phyloP scores from a whole-genome alignment of 768 basidiomycete species.

The Grammothele lineata region DNA sequence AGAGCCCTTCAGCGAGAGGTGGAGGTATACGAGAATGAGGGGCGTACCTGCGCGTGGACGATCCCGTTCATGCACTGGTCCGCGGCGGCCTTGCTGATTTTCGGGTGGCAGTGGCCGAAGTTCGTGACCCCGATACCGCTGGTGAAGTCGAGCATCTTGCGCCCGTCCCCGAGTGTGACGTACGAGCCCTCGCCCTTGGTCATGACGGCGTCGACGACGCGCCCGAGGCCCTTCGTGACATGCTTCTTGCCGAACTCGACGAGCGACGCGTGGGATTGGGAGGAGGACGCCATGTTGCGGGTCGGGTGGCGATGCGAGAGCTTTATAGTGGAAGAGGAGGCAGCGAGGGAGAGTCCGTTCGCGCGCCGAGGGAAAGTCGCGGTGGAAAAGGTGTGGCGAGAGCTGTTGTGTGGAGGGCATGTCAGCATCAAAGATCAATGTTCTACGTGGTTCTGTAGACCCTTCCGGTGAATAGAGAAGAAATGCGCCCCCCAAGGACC shows the following conservation, averaged over 20 bases:
- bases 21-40: background rate
- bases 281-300: conserved; percentile 16
- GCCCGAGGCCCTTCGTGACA: conserved; percentile 41
- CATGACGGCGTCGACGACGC: conserved; percentile 52
- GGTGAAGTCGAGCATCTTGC: conserved; percentile 78
- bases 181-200: conserved; percentile 69
- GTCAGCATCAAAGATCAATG: too few species aligned
- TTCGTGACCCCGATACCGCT: conserved; percentile 86
- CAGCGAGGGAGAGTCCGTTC: too few species aligned
- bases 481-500: too few species aligned
- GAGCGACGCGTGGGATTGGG: conserved; percentile 14
- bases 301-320: background rate
- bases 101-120: conserved; percentile 86
- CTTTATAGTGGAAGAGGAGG: conserved; percentile 5
- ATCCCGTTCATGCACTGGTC: conserved; percentile 72
- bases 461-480: too few species aligned
- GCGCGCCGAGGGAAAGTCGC: too few species aligned
- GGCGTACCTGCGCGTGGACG: conserved; percentile 69
- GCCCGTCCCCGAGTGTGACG: conserved; percentile 67
- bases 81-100: conserved; percentile 83
- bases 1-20: background rate
- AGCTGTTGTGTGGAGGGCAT: too few species aligned
- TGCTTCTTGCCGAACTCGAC: conserved; percentile 39
- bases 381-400: too few species aligned
- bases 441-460: too few species aligned